These are phyloP conservation scores for Dendrocalamus sinicus DNA, from an alignment of 176 grass and related monocot genomes.

Conservation along the genomic window DNA sequence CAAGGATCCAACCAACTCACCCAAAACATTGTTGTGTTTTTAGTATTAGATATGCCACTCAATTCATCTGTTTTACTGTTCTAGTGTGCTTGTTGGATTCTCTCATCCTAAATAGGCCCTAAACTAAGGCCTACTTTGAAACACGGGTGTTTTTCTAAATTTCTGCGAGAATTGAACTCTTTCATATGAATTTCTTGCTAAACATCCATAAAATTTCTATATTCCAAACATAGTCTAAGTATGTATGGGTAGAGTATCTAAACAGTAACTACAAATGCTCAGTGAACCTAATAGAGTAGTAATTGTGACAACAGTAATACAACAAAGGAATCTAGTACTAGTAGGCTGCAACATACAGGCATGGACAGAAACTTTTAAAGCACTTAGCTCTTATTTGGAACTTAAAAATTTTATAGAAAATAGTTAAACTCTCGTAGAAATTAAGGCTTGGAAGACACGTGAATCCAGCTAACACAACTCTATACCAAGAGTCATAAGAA, in stretches of 20 bases:
- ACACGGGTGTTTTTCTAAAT: neutral
- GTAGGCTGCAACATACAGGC: too few species aligned
- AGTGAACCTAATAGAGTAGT: neutral
- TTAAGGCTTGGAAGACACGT: too few species aligned
- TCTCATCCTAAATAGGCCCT: neutral
- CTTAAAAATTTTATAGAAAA: too few species aligned
- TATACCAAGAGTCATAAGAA: neutral
- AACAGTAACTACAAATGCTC: neutral
- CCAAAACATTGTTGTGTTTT: neutral
- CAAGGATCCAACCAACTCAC: neutral
- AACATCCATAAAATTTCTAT: too few species aligned
- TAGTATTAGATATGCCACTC: neutral
- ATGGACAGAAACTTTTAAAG: neutral
- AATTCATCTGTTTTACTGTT: neutral
- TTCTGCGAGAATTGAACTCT: neutral
- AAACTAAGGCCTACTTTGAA: neutral
- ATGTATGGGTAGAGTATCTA: neutral
- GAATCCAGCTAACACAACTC: too few species aligned
- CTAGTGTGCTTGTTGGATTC: neutral
- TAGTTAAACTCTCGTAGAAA: too few species aligned
- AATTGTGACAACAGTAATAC: neutral
- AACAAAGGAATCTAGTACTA: neutral
- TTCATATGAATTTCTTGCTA: neutral
- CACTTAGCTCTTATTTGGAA: too few species aligned
- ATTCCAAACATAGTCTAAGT: too few species aligned